A percentile compares a stretch with the other conserved stretches of the same genome.
Conservation (phyloP, 1,284 basidiomycete species). For the Phenoliferia sp. region DNA sequence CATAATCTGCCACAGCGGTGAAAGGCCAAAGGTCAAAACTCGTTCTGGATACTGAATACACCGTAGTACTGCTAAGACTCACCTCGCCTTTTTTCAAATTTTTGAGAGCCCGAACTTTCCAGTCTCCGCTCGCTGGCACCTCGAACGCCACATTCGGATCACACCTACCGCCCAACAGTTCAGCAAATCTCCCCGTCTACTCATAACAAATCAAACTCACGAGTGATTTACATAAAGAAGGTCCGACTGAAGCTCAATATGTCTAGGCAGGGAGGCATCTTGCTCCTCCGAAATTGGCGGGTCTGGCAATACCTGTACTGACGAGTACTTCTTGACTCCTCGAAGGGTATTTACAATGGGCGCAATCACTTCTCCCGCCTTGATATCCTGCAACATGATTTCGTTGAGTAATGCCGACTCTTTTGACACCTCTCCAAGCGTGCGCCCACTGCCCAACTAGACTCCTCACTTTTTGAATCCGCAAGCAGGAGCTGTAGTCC, state of each 20-base stretch:
- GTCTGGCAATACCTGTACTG: conserved; percentile 32
- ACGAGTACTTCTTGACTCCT: conserved; percentile 30
- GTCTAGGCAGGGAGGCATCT: conserved; percentile 30
- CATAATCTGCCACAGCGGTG: neutral
- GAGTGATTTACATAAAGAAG: conserved; percentile 66
- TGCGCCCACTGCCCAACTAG: neutral
- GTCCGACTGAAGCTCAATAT: conserved; percentile 61
- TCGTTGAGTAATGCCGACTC: neutral
- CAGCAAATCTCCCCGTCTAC: too few relatives aligned
- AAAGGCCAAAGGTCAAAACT: neutral
- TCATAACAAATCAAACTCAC: conserved; percentile 39
- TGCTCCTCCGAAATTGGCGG: conserved; percentile 15
- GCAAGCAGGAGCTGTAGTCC: conserved; percentile 26
- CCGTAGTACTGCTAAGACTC: neutral
- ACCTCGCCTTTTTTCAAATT: conserved; percentile 47
- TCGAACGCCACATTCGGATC: conserved; percentile 57
- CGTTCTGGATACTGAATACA: too few relatives aligned
- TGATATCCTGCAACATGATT: conserved; percentile 16
- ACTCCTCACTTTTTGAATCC: conserved; percentile 15
- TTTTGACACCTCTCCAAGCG: neutral
- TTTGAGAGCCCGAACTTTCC: conserved; percentile 42
- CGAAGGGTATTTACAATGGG: conserved; percentile 28
- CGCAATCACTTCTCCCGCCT: conserved; percentile 16
- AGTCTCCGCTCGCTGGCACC: conserved; percentile 37
- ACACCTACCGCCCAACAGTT: conserved; percentile 63